Evolutionary conservation across 2,329 filamentous ascomycete species (phyloP), one percentile per base, ranked within the genome.

Genomic region (Rachicladosporium sp.): DNA sequence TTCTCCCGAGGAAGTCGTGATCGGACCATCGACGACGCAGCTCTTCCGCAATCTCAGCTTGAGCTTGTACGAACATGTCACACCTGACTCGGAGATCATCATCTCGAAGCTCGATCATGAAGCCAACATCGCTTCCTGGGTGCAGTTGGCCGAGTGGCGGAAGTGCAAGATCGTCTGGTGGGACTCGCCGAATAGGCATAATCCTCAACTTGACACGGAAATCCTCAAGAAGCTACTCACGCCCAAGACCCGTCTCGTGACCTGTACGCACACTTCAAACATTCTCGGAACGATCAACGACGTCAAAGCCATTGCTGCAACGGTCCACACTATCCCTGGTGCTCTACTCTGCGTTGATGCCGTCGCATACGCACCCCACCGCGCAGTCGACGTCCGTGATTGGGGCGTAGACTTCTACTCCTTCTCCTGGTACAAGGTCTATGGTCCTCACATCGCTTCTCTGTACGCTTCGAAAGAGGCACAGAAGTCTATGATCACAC

Each of bases 351-450:
- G 73, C 46, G 80, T 88, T 4, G 84, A 89, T 58, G 82, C 76
- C 2, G 83, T 88, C 0, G 79, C 81, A 3, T 85, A 77, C 51
- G 82, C 82, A 0, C 83, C 83, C 0, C 83, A 89, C 56, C 68
- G 81, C 4, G 65, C 65, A 6, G 61, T 89, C 8, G 78, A 89
- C 54, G 78, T 88, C 4, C 68, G 73, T 46, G 74, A 63, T 0
- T 65, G 85, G 0, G 81, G 71, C 1, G 78, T 81, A 0, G 83
- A 89, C 54, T 78, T 87, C 49, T 89, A 88, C 57, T 53, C 69
- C n/a, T 85, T 88, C 54, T 78, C 71, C 0, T 88, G 82, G 82
- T 88, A 88, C 62, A 89, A 89, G 57, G 74, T 87, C 2, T 88
- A 82, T 53, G 83, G 82, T 0, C 82, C 83, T 1, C 83, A 88